Evolutionary conservation across 2,329 filamentous ascomycete species (phyloP).

Genomic region (Ophiosphaerella korrae): DNA sequence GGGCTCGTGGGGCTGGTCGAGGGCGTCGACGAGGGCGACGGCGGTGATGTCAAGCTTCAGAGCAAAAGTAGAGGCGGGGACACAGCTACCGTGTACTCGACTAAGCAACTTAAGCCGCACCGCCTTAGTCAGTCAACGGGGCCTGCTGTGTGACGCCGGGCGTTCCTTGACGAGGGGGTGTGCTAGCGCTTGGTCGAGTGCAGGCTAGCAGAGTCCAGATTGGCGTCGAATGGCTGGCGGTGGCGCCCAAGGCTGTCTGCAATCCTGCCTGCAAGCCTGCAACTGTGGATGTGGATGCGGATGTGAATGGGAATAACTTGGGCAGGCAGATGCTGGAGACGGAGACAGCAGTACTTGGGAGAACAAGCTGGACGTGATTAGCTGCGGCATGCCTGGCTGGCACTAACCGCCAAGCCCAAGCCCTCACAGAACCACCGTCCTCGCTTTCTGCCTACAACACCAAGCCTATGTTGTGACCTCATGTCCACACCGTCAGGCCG

Average conservation of each 20-base stretch:
- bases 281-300: no score
- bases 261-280: no score
- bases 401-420: no score
- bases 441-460: no score
- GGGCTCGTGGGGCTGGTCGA: conserved; percentile 19
- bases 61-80: conserved; percentile 30
- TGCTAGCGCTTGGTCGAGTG: conserved; percentile 23
- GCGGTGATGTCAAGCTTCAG: conserved; percentile 29
- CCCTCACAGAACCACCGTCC: no score
- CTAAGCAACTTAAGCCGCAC: conserved; percentile 17
- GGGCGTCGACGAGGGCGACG: conserved; percentile 16
- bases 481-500: no score
- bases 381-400: no score
- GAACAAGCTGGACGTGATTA: no score
- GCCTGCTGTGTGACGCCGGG: conserved; percentile 21
- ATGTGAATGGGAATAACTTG: no score
- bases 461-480: no score
- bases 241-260: neutral
- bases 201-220: conserved; percentile 20
- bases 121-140: conserved; percentile 28
- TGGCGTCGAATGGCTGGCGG: conserved; percentile 10
- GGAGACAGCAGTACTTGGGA: no score
- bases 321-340: no score
- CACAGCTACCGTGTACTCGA: conserved; percentile 18
- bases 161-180: conserved; percentile 18